These are phyloP conservation scores for Cyberlindnera meyerae DNA, from an alignment of 805 yeast species.

Conservation along the genomic window DNA sequence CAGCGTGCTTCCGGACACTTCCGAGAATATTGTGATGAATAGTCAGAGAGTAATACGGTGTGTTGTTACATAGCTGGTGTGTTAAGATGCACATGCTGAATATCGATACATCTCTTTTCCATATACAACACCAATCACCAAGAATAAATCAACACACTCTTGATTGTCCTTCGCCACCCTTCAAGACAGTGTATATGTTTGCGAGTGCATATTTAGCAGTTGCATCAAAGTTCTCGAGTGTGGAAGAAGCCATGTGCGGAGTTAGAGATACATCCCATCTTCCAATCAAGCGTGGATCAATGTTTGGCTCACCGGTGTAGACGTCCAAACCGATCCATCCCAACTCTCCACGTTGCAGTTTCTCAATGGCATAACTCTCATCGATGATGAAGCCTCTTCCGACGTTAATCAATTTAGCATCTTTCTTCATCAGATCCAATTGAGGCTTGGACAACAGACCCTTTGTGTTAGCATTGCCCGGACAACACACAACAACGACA, in stretches of 20 bases:
- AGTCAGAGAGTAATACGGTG: too few species aligned
- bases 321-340: slow-evolving; percentile 60
- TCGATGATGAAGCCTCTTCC: slow-evolving; percentile 55
- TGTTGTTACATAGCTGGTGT: too few species aligned
- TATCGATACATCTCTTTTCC: too few species aligned
- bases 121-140: too few species aligned
- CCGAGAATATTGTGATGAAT: too few species aligned
- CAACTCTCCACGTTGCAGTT: slow-evolving; percentile 36
- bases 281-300: slow-evolving; percentile 25
- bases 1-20: too few species aligned
- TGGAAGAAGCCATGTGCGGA: slow-evolving; percentile 62
- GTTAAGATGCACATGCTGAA: too few species aligned
- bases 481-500: slow-evolving; percentile 51
- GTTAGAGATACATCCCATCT: slow-evolving; percentile 45
- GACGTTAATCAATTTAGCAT: slow-evolving; percentile 48
- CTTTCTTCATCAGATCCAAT: slow-evolving; percentile 33
- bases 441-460: slow-evolving; percentile 42
- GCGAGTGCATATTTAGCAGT: slow-evolving; percentile 41
- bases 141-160: slow-evolving; percentile 11
- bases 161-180: slow-evolving; percentile 24
- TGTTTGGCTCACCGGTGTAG: slow-evolving; percentile 48
- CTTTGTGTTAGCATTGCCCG: slow-evolving; percentile 48
- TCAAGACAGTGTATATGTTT: slow-evolving; percentile 38
- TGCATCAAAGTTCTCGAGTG: slow-evolving; percentile 39
- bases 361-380: slow-evolving; percentile 42